Evolutionary conservation across 208 protist genomes (phyloP).

Genomic region (Crithidia brevicula): DNA sequence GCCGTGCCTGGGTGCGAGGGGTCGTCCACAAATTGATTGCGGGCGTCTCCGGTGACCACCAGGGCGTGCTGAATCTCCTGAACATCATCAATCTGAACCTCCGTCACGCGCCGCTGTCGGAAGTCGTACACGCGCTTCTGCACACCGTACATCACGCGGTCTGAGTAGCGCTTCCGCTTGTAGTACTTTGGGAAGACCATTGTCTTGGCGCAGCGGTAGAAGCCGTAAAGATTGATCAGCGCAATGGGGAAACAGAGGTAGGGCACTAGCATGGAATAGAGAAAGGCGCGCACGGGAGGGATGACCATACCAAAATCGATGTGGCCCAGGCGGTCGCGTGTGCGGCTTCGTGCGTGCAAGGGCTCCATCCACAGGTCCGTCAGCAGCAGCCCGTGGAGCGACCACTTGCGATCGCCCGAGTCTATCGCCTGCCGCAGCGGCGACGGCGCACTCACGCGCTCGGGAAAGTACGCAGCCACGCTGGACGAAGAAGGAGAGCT

Average conservation of each 20-base stretch:
- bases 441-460: slow-evolving; percentile 8
- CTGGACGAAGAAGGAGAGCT: slow-evolving; percentile 2
- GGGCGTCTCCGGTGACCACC: slow-evolving; percentile 45
- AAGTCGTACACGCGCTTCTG: slow-evolving; percentile 83
- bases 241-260: slow-evolving; percentile 83
- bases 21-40: slow-evolving; percentile 91
- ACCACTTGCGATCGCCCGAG: not conserved
- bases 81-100: slow-evolving; percentile 70
- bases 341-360: slow-evolving; percentile 74
- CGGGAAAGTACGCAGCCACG: slow-evolving; percentile 17
- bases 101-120: slow-evolving; percentile 49
- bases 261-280: slow-evolving; percentile 80
- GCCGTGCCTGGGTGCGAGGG: slow-evolving; percentile 55
- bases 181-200: slow-evolving; percentile 76
- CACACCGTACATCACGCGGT: slow-evolving; percentile 82
- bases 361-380: slow-evolving; percentile 84
- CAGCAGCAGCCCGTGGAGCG: slow-evolving; percentile 43
- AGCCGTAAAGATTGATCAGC: slow-evolving; percentile 72
- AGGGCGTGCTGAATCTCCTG: slow-evolving; percentile 81
- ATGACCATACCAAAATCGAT: slow-evolving; percentile 91
- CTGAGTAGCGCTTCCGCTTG: slow-evolving; percentile 66
- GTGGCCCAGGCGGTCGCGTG: slow-evolving; percentile 67
- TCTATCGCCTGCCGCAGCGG: not conserved
- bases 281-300: slow-evolving; percentile 73
- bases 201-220: slow-evolving; percentile 75